These are phyloP conservation scores for Blastobotrys mokoenaii DNA, from an alignment of 805 yeast genomes.

Conservation along the genomic window DNA sequence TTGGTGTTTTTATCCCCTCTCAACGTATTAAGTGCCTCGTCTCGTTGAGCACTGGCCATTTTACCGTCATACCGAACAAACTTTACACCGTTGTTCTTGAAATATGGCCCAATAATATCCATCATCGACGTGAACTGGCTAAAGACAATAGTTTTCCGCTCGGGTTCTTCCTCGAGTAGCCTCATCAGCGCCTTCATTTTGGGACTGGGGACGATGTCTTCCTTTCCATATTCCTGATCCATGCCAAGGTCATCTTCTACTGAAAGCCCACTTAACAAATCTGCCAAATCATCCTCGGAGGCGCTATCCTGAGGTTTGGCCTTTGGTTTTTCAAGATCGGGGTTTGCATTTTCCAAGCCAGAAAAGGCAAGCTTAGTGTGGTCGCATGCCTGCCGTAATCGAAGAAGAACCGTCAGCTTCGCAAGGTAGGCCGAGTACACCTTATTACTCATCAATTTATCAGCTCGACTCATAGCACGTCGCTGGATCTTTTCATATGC, in stretches of 20 bases:
- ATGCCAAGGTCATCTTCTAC: conserved; percentile 10
- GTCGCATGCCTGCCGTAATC: conserved; percentile 34
- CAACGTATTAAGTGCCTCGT: conserved; percentile 24
- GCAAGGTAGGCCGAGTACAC: conserved; percentile 16
- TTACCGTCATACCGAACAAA: conserved; percentile 32
- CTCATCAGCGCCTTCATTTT: conserved; percentile 30
- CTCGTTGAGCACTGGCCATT: conserved; percentile 27
- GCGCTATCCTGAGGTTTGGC: conserved; percentile 5
- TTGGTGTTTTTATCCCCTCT: conserved; percentile 23
- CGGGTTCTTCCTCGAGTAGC: conserved; percentile 27
- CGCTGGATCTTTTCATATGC: conserved; percentile 23
- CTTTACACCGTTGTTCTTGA: conserved; percentile 26
- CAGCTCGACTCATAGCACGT: conserved; percentile 11
- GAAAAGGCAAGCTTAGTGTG: conserved; percentile 15
- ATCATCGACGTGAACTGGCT: conserved; percentile 37
- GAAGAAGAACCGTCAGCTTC: conserved; percentile 26
- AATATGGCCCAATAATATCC: conserved; percentile 23
- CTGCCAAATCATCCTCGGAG: conserved; percentile 25
- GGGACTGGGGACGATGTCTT: conserved; percentile 21
- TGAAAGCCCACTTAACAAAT: conserved; percentile 18
- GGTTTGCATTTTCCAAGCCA: no score
- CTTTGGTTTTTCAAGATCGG: conserved; percentile 16
- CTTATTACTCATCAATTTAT: conserved; percentile 30
- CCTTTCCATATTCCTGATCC: background rate
- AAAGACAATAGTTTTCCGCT: conserved; percentile 38